Base-by-base conservation (phyloP, 306 rosid genomes). In the Dalbergia cochinchinensis region DNA sequence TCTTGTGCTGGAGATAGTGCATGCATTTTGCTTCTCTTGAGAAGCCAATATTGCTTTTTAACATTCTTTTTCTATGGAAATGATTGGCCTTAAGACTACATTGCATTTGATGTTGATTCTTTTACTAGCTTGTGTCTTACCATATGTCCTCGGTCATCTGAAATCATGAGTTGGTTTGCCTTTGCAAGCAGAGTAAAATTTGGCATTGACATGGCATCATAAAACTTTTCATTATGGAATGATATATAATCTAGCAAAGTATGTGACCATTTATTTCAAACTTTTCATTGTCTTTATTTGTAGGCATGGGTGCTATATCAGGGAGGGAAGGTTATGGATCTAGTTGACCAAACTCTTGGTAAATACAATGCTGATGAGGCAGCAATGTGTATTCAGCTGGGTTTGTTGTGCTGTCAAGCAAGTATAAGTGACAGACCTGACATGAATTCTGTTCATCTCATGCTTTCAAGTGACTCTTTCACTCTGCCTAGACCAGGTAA, bases 321-420 rank as follows among this genome's bases (percentile, higher is more conserved):
- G 86, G 85, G 53, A 82, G 90, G 97, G 62, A 88, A 77, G 72
- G 10, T 79, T 18, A 59, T 92, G 84, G 97, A 94, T 59, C 20
- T 91, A 73, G 78, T 89, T 20, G 98, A 94, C 68, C 80, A 90
- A 57, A 69, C 37, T 78, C 80, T 91, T 11, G 69, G 48, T 31
- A 92, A 78, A 81, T 89, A 59, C 92, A 87, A 91, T 55, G 73
- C 57, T 14, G 93, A 91, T 55, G 98, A 94, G 83, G 97, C 88
- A 55, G 97, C 97, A 35, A 92, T 92, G 96, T 92, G 96, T 87
- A 79, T 89, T 80, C 98, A 94, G 65, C 84, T 94, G 22, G 98
- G 98, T 51, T 85, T 94, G 82, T 73, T 91, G 79, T 94, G 98
- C 61, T 94, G 97, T 59, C 97, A 92, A 80, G 87, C 94, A 19